phyloP scores from a whole-genome alignment of 2,329 filamentous ascomycete species.

The Ophiostoma piceae region DNA sequence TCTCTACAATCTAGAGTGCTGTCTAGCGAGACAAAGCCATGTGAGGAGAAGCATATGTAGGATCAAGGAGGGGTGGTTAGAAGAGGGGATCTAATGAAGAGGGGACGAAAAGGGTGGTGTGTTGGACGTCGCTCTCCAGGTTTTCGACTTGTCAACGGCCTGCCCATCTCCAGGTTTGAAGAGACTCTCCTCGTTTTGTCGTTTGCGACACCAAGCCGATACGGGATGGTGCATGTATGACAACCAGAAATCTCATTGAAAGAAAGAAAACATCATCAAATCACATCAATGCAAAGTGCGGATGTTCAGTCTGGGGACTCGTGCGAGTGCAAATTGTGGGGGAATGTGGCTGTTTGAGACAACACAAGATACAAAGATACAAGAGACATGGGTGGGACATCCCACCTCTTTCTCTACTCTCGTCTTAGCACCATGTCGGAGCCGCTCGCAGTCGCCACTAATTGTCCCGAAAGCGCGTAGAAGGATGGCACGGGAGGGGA shows the following conservation, averaged over 20 bases:
- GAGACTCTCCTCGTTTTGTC: not conserved
- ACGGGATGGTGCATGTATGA: too few species aligned
- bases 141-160: not conserved
- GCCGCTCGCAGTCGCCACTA: conserved; percentile 23
- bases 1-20: not conserved
- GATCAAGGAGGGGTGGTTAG: conserved; percentile 1
- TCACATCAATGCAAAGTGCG: not conserved
- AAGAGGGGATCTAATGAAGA: not conserved
- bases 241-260: too few species aligned
- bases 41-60: not conserved
- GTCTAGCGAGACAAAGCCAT: not conserved
- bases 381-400: not conserved
- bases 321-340: not conserved
- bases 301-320: too few species aligned
- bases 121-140: not conserved
- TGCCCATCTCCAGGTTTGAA: not conserved
- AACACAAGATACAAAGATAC: not conserved
- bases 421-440: conserved; percentile 16
- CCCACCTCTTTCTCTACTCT: not conserved
- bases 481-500: conserved; percentile 1
- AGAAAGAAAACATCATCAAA: not conserved
- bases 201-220: too few species aligned
- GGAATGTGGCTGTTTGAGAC: not conserved
- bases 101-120: not conserved
- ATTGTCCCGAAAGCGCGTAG: conserved; percentile 17